A percentile compares a stretch with the other conserved stretches of the same genome.
Evolutionary conservation across 129 eudicot genomes (phyloP).

Genomic region (Scalesia atractyloides): DNA sequence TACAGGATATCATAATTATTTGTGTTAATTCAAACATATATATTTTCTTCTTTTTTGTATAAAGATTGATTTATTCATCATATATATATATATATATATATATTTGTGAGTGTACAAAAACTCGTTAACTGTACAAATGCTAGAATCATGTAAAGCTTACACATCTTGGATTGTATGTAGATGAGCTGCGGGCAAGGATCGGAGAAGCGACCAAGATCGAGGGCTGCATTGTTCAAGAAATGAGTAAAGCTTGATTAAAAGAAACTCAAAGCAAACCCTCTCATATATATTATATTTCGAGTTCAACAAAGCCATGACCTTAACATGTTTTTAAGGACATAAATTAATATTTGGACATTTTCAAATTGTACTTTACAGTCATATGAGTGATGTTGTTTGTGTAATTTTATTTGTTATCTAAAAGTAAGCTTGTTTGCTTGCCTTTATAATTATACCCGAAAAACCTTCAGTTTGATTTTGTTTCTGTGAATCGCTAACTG

Average conservation of each 20-base stretch:
- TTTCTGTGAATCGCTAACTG: not conserved
- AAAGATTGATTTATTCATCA: not conserved
- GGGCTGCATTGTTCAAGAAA: constrained; percentile 48
- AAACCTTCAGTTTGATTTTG: not conserved
- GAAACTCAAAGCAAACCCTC: constrained; percentile 21
- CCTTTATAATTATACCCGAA: not conserved
- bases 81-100: no score
- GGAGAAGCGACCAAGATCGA: constrained; percentile 45
- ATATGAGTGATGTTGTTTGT: constrained; percentile 31
- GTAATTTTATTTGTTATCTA: constrained; percentile 27
- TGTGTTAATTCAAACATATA: not conserved
- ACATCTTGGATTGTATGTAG: not conserved
- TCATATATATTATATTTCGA: constrained; percentile 30
- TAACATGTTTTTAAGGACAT: constrained; percentile 34
- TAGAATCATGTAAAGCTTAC: not conserved
- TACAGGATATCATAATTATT: not conserved
- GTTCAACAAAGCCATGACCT: constrained; percentile 33
- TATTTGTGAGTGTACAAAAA: no score
- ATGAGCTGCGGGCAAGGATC: constrained; percentile 33
- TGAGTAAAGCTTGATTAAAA: constrained; percentile 32
- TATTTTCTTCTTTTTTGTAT: not conserved
- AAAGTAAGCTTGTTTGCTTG: constrained; percentile 27
- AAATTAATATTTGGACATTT: constrained; percentile 20
- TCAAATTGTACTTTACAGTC: constrained; percentile 19
- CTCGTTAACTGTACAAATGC: not conserved